A percentile compares a stretch with the other conserved stretches of the same genome.
Conservation (phyloP, 176 grass and related monocot species). For the Carex scoparia region DNA sequence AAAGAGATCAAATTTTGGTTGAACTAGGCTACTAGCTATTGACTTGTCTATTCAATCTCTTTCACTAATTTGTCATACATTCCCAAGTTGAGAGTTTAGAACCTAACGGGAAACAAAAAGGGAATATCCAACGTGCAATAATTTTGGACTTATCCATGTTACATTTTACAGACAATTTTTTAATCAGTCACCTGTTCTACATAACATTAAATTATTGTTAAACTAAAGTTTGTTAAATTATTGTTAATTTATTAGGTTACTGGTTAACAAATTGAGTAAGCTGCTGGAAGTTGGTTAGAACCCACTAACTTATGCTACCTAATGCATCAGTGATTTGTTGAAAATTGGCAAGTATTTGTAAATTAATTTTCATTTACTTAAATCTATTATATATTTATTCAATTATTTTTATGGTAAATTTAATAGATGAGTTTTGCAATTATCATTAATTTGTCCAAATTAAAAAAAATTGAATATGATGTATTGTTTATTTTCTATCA, state of each 20-base stretch:
- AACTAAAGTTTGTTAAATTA: neutral
- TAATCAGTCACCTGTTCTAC: neutral
- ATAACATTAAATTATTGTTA: neutral
- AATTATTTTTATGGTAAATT: too few relatives aligned
- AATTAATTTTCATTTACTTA: too few relatives aligned
- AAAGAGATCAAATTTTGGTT: neutral
- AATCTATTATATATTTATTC: too few relatives aligned
- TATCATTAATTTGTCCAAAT: too few relatives aligned
- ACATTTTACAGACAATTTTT: neutral
- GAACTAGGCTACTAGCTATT: too few relatives aligned
- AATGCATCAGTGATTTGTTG: too few relatives aligned
- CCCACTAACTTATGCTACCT: too few relatives aligned
- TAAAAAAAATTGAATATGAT: too few relatives aligned
- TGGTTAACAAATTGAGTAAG: neutral
- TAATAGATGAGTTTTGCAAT: too few relatives aligned
- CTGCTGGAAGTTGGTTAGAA: too few relatives aligned
- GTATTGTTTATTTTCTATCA: too few relatives aligned
- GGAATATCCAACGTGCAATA: neutral
- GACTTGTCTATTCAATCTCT: neutral
- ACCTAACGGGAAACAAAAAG: neutral
- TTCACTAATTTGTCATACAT: neutral
- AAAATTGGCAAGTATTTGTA: too few relatives aligned
- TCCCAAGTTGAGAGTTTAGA: neutral
- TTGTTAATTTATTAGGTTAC: neutral
- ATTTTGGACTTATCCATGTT: neutral